Percentiles rank a stretch among this genome's conserved stretches.
These are phyloP conservation scores for Herpetospermum pedunculosum DNA, from an alignment of 306 rosid genomes.

Conservation along the genomic window DNA sequence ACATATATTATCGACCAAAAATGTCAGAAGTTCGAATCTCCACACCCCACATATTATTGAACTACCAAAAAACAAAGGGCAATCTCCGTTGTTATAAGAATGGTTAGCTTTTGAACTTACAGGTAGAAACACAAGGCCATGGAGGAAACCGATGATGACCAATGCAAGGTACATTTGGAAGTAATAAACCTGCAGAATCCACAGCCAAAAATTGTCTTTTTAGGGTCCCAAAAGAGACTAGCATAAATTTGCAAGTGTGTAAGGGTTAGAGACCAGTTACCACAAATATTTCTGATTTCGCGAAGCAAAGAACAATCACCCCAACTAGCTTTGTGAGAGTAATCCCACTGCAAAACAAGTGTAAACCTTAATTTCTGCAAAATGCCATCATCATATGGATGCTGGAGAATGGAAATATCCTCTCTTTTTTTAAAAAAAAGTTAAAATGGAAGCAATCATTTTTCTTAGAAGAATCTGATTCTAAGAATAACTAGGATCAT, in stretches of 20 bases:
- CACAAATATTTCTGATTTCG: slow-evolving; percentile 95
- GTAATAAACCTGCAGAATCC: slow-evolving; percentile 72
- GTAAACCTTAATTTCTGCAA: neutral
- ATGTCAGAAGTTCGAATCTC: too few relatives aligned
- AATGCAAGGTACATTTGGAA: slow-evolving; percentile 93
- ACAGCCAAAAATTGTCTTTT: slow-evolving; percentile 10
- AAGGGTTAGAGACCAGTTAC: slow-evolving; percentile 30
- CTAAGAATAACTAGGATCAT: neutral
- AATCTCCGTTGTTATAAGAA: neutral
- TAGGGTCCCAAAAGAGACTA: slow-evolving; percentile 5
- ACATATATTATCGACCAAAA: too few relatives aligned
- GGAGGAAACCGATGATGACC: slow-evolving; percentile 91
- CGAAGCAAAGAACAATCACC: slow-evolving; percentile 75
- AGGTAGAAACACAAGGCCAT: slow-evolving; percentile 88
- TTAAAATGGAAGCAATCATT: neutral
- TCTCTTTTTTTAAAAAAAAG: neutral
- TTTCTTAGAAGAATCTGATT: neutral
- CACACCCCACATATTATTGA: too few relatives aligned
- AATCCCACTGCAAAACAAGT: slow-evolving; percentile 60
- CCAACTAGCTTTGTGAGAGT: slow-evolving; percentile 93
- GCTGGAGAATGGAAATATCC: neutral
- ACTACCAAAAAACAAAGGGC: too few relatives aligned
- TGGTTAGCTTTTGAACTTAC: slow-evolving; percentile 37
- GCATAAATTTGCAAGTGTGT: neutral
- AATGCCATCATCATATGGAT: neutral